Base-by-base conservation (phyloP, 2,329 filamentous ascomycete genomes). In the Clonostachys byssicola region DNA sequence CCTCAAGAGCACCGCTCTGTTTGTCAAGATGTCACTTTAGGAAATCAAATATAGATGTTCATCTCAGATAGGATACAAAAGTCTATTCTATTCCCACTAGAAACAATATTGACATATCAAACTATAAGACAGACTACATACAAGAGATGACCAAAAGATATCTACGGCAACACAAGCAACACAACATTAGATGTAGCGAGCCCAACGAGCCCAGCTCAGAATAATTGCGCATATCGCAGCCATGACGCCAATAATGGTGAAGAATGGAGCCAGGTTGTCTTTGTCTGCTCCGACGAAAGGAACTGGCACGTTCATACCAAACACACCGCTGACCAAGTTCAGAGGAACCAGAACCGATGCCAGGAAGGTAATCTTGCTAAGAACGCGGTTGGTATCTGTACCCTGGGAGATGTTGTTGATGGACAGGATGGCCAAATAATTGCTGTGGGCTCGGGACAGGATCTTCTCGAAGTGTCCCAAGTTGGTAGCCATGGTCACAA, bases 401-500 rank as follows among this genome's bases (percentile, higher is more conserved):
- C 92, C 92, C 64, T 95, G 85, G 2, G 86, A 83, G 58, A 96
- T 89, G 66, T 89, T 92, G 65, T 95, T 90, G 57, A 97, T 92
- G 38, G 88, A 92, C 52, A 97, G 82, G 62, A 96, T 94, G 2
- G 94, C 92, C 36, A 99, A 79, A 62, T 99, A 97, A 66, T 97
- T 99, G 73, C 88, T 89, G 72, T 99, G 94, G 3, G 89, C 88
- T 18, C 94, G 87, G 30, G 88, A 92, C 44, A 99, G 79, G 79
- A 99, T 96, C 77, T 97, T 97, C 66, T 99, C 94, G 57, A 96
- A 96, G 64, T 99, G 94, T 1, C 84, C 84, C 57, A 99, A 70
- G 67, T 95, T 99, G 56, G 89, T 94, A 80, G 96, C 95, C 92
- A 97, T 97, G 42, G 94, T 99, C 50, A 99, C 90, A 46, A 99